phyloP scores from a whole-genome alignment of 2,329 filamentous ascomycete genomes.

The Phialophora tarda region DNA sequence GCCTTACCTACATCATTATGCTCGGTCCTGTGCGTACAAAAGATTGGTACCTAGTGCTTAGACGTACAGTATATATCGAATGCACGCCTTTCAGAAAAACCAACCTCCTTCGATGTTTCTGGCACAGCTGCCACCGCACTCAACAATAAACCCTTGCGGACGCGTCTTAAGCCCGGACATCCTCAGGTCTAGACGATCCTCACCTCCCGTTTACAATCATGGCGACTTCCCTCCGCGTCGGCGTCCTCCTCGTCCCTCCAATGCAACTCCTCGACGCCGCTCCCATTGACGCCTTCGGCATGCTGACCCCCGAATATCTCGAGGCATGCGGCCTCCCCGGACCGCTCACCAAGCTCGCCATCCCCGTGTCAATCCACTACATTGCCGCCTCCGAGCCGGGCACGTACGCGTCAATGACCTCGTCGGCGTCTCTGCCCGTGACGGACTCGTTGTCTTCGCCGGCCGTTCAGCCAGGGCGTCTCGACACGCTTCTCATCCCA shows the following conservation, averaged over 20 bases:
- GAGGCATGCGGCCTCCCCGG: constrained; percentile 43
- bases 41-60: not conserved
- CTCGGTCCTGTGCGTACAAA: not conserved
- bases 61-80: not conserved
- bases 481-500: constrained; percentile 48
- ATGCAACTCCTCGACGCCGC: constrained; percentile 50
- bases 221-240: constrained; percentile 41
- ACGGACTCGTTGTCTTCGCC: constrained; percentile 42
- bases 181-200: not conserved
- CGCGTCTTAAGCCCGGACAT: too few relatives aligned
- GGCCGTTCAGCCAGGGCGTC: constrained; percentile 44
- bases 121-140: not conserved
- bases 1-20: not conserved
- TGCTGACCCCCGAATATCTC: constrained; percentile 45
- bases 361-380: constrained; percentile 41
- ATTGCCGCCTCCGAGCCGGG: constrained; percentile 40
- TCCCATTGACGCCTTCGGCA: constrained; percentile 48
- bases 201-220: not conserved
- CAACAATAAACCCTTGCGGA: too few relatives aligned
- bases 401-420: constrained; percentile 38
- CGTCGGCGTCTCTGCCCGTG: constrained; percentile 42
- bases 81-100: not conserved
- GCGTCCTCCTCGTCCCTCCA: constrained; percentile 46
- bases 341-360: constrained; percentile 37
- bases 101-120: not conserved